Percentiles rank a stretch among this genome's conserved stretches.
phyloP scores from a whole-genome alignment of 208 protist genomes.

The Entamoeba invadens region DNA sequence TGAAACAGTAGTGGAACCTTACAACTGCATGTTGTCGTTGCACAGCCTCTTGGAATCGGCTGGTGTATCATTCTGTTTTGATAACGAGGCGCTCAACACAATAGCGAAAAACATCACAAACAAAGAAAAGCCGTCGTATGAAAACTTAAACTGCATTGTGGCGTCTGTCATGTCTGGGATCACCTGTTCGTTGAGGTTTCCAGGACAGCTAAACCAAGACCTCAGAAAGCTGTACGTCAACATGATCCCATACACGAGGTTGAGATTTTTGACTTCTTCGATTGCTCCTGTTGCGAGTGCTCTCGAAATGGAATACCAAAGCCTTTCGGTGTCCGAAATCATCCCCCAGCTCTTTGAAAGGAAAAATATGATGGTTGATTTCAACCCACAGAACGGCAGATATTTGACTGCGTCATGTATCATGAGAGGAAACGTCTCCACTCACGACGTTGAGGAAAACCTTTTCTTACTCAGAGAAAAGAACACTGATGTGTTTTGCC shows the following conservation, averaged over 20 bases:
- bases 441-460: slow-evolving; percentile 57
- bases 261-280: slow-evolving; percentile 59
- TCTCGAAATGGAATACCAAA: slow-evolving; percentile 37
- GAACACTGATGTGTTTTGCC: slow-evolving; percentile 48
- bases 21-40: slow-evolving; percentile 16
- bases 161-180: slow-evolving; percentile 53
- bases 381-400: slow-evolving; percentile 43
- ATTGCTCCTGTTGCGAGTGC: slow-evolving; percentile 47
- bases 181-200: slow-evolving; percentile 54
- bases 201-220: slow-evolving; percentile 58
- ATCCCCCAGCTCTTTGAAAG: slow-evolving; percentile 55
- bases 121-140: slow-evolving; percentile 49
- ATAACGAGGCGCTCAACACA: slow-evolving; percentile 59
- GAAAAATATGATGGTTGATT: slow-evolving; percentile 59
- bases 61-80: slow-evolving; percentile 36
- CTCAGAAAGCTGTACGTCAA: slow-evolving; percentile 47
- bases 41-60: slow-evolving; percentile 3
- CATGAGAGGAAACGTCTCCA: slow-evolving; percentile 62
- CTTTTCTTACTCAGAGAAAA: slow-evolving; percentile 52
- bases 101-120: slow-evolving; percentile 55
- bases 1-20: slow-evolving; percentile 30
- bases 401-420: slow-evolving; percentile 59
- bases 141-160: slow-evolving; percentile 55
- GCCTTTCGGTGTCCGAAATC: slow-evolving; percentile 48
- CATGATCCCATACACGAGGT: slow-evolving; percentile 54